Conservation (phyloP, 257 asterid species). For the Solanum paucissectum region DNA sequence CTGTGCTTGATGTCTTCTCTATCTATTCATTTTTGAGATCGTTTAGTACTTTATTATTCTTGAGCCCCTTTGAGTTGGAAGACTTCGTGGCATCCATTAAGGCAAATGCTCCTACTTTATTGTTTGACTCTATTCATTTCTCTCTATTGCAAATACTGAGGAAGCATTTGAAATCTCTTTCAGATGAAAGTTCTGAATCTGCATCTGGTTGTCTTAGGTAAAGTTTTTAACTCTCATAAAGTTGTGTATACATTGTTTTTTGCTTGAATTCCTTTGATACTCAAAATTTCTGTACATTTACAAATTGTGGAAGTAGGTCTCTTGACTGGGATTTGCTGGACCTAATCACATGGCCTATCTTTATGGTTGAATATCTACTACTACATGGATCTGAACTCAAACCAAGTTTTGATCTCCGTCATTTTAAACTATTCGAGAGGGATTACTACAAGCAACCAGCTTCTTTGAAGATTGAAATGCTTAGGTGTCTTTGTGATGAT, state of each 20-base stretch:
- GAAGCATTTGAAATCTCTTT: constrained; percentile 65
- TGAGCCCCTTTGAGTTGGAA: constrained; percentile 86
- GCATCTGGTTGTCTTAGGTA: constrained; percentile 83
- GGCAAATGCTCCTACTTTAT: constrained; percentile 45
- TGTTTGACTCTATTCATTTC: constrained; percentile 76
- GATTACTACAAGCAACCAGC: constrained; percentile 64
- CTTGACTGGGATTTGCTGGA: constrained; percentile 94
- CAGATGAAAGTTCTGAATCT: constrained; percentile 52
- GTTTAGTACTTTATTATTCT: constrained; percentile 65
- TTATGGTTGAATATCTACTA: constrained; percentile 68
- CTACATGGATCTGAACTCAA: constrained; percentile 53
- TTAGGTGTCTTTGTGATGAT: constrained; percentile 87
- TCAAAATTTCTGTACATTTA: constrained; percentile 6
- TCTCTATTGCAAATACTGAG: constrained; percentile 66
- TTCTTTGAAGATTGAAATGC: constrained; percentile 61
- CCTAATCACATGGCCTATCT: constrained; percentile 91
- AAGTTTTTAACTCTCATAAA: constrained; percentile 6
- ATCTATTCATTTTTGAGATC: constrained; percentile 91
- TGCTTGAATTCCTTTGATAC: not conserved
- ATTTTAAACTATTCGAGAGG: constrained; percentile 38
- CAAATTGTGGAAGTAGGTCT: constrained; percentile 36
- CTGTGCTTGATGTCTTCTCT: constrained; percentile 58
- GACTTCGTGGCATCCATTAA: constrained; percentile 63
- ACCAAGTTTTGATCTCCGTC: constrained; percentile 50
- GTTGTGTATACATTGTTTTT: not conserved